A percentile compares a stretch with the other conserved stretches of the same genome.
Evolutionary conservation across 768 basidiomycete genomes (phyloP).

Genomic region (Mycena filopes): DNA sequence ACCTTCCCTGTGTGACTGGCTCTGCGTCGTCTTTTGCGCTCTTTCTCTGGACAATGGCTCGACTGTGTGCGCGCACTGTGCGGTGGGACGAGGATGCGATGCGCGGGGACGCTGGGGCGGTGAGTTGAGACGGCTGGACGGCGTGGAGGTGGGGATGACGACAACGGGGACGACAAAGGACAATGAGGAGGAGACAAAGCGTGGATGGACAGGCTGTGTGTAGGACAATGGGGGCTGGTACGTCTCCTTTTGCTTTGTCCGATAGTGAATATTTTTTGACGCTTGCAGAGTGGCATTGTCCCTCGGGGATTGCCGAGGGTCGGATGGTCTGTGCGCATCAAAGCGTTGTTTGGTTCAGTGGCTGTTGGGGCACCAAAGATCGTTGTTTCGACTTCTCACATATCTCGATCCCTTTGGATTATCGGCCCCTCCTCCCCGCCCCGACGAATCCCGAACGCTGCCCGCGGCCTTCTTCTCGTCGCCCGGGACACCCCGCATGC

Average conservation of each 20-base stretch:
- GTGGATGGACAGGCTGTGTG: neutral
- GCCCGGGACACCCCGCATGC: constrained; percentile 55
- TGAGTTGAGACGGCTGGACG: no score
- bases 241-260: neutral
- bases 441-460: neutral
- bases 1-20: no score
- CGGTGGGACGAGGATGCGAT: no score
- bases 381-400: no score
- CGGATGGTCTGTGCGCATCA: constrained; percentile 4
- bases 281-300: neutral
- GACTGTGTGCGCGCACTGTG: no score
- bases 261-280: neutral
- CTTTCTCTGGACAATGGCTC: no score
- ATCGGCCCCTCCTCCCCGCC: constrained; percentile 28
- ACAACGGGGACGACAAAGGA: no score
- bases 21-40: no score
- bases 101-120: no score
- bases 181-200: no score
- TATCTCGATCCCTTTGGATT: constrained; percentile 25
- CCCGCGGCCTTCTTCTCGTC: neutral
- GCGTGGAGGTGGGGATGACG: no score
- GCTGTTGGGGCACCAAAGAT: no score
- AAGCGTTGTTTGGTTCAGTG: neutral
- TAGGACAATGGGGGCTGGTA: constrained; percentile 1
- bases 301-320: neutral